Evolutionary conservation across 1,284 basidiomycete genomes (phyloP).

Genomic region (Ustilago tritici): DNA sequence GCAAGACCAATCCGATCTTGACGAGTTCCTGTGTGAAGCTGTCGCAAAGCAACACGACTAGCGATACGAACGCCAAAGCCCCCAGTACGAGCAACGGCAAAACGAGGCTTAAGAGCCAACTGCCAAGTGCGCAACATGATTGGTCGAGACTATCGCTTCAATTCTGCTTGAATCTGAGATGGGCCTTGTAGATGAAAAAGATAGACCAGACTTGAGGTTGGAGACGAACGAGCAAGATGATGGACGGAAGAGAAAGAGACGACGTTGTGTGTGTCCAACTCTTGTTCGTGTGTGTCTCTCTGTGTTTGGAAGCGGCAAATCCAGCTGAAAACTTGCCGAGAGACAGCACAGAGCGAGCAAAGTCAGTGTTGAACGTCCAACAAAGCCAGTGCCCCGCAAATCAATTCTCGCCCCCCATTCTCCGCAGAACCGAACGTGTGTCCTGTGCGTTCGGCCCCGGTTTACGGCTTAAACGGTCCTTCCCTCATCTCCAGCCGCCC

Average conservation of each 20-base stretch:
- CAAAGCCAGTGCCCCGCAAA: constrained; percentile 8
- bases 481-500: not conserved
- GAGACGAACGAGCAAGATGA: not conserved
- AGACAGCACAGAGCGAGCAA: not conserved
- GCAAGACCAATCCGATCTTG: not conserved
- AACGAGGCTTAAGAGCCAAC: constrained; percentile 23
- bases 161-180: not conserved
- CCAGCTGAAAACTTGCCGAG: not conserved
- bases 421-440: not conserved
- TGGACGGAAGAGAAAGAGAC: not conserved
- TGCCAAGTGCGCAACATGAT: constrained; percentile 22
- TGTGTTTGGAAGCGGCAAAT: not conserved
- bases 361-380: not conserved
- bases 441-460: constrained; percentile 13
- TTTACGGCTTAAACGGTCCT: constrained; percentile 4
- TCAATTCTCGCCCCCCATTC: not conserved
- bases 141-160: too few relatives aligned
- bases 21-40: constrained; percentile 12
- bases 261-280: too few relatives aligned
- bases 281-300: too few relatives aligned
- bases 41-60: constrained; percentile 3
- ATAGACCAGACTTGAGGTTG: not conserved
- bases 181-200: not conserved
- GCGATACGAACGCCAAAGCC: constrained; percentile 7
- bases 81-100: constrained; percentile 7